Percentiles rank a stretch among this genome's conserved stretches.
Evolutionary conservation across 2,329 filamentous ascomycete species (phyloP).

Genomic region (Botrytis pseudocinerea): DNA sequence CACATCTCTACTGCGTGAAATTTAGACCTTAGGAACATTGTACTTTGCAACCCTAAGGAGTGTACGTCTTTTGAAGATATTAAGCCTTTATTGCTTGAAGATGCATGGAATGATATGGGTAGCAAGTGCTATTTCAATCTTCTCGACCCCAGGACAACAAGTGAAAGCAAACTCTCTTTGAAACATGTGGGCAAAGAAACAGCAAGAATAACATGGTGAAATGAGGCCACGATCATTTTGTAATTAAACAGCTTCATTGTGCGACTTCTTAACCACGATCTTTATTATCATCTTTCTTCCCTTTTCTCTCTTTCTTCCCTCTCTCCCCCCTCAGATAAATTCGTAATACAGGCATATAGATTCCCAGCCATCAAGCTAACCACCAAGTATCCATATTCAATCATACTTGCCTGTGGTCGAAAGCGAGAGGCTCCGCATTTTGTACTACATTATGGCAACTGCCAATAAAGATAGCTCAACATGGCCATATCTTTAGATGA

Average conservation of each 20-base stretch:
- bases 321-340: neutral
- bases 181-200: neutral
- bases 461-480: neutral
- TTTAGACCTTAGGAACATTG: too few relatives aligned
- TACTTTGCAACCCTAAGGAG: too few relatives aligned
- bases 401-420: neutral
- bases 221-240: neutral
- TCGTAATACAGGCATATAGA: neutral
- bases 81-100: neutral
- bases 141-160: too few relatives aligned
- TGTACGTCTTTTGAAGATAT: neutral
- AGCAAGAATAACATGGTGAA: neutral
- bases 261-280: neutral
- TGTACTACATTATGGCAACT: slow-evolving; percentile 2
- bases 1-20: too few relatives aligned
- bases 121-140: neutral
- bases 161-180: neutral
- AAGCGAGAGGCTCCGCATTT: neutral
- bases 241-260: neutral
- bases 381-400: neutral
- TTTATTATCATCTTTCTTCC: neutral
- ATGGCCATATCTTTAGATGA: neutral
- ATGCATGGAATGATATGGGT: neutral
- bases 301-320: too few relatives aligned
- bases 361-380: neutral